Base-by-base conservation (phyloP, 2,329 filamentous ascomycete species). In the Fusarium pseudonygamai region DNA sequence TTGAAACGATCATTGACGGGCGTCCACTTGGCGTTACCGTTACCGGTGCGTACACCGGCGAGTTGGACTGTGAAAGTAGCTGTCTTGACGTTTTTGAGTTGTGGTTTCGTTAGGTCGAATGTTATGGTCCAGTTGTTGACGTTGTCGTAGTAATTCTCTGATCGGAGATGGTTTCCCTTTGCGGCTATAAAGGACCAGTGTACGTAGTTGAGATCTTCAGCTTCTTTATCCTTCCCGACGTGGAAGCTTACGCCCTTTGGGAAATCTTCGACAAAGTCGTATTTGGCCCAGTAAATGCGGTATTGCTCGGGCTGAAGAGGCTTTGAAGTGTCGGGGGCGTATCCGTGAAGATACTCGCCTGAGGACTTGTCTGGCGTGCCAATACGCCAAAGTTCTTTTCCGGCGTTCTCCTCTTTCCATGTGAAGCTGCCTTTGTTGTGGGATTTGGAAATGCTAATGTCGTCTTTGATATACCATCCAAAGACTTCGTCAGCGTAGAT, bases 171-270 rank as follows among this genome's bases (percentile, higher is more conserved):
- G 72, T 89, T 86, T 7, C 83, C 87, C 20, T 87, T 82, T 4
- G 86, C 86, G 2, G 89, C 88, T 69, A 89, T 90, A 14, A 89
- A 88, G 45, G 85, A 87, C 90, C 89, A 92, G 74, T 92, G 90
- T 1, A 91, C 86, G 53, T 91, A 90, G 76, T 91, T 91, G 53
- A 90, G 82, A 67, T 89, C 86, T 5, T 80, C 75, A 0, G 79
- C 80, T n/a, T 83, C 82, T 11, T 86, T 78, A 59, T 84, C 85
- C 70, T 85, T 79, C 5, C 88, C 89, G 2, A 92, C 84, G 8
- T 85, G 83, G 77, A 87, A 92, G 22, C 81, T 84, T 1, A 91
- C 84, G 3, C 89, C 89, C 0, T 86, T 68, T 0, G 89, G 88
- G 68, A 90, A 91, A 36, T 92, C 89, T 1, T 82, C 78, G 0